Conservation (phyloP, 2,329 filamentous ascomycete species). For the Fusarium siculi region DNA sequence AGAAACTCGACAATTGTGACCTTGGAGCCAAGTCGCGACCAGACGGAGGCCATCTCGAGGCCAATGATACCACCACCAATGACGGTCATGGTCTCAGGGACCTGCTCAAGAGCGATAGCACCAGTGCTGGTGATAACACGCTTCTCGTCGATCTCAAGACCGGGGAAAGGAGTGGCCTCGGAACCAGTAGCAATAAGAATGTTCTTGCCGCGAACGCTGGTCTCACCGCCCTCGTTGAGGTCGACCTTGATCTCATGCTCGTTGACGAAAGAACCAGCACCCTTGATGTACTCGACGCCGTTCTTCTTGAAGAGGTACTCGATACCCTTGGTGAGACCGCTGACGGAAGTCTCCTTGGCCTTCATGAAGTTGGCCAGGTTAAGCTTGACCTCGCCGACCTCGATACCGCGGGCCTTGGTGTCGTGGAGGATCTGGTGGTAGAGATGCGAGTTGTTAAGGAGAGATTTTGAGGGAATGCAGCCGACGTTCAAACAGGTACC, state of each 20-base stretch:
- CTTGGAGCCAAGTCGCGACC: conserved; percentile 92
- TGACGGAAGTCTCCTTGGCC: conserved; percentile 93
- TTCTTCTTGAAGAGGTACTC: conserved; percentile 99
- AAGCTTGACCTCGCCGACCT: conserved; percentile 96
- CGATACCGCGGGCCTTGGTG: conserved; percentile 96
- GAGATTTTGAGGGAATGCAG: conserved; percentile 98
- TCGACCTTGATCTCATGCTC: conserved; percentile 93
- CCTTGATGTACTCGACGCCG: conserved; percentile 97
- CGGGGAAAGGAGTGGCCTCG: conserved; percentile 95
- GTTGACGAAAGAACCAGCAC: conserved; percentile 85
- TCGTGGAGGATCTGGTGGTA: conserved; percentile 98
- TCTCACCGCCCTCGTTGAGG: conserved; percentile 91
- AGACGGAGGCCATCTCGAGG: conserved; percentile 97
- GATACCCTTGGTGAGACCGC: conserved; percentile 92
- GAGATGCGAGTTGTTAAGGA: conserved; percentile 98
- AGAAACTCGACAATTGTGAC: conserved; percentile 98
- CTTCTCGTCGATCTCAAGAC: conserved; percentile 96
- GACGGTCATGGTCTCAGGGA: conserved; percentile 96
- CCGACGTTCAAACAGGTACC: conserved; percentile 99
- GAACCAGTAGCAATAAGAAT: conserved; percentile 97
- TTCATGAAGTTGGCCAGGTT: conserved; percentile 98
- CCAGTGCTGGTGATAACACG: conserved; percentile 96
- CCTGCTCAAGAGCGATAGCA: conserved; percentile 86
- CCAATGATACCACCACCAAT: conserved; percentile 99
- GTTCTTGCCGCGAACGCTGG: conserved; percentile 89